These are phyloP conservation scores for Cryptococcus sp. DNA, from an alignment of 1,284 basidiomycete genomes.

Conservation along the genomic window DNA sequence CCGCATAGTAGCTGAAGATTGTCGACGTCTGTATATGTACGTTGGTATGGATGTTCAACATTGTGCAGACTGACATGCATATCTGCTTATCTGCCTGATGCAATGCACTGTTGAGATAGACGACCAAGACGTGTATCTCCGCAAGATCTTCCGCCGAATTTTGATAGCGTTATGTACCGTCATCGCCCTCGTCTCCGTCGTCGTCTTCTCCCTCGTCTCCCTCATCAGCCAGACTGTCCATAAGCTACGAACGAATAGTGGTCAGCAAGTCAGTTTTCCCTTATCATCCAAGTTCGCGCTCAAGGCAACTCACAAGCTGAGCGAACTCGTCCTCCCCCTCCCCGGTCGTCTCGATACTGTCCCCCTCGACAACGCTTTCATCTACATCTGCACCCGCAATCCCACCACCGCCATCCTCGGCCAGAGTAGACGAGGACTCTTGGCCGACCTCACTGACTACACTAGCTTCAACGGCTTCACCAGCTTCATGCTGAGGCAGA, in stretches of 20 bases:
- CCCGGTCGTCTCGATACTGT: slow-evolving; percentile 8
- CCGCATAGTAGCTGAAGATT: not conserved
- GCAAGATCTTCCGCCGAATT: too few species aligned
- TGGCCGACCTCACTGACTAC: not conserved
- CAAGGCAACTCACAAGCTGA: slow-evolving; percentile 28
- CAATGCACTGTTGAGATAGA: too few species aligned
- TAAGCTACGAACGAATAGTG: slow-evolving; percentile 2
- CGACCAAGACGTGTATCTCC: too few species aligned
- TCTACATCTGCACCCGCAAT: slow-evolving; percentile 2
- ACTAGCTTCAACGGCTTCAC: not conserved
- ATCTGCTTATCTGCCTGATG: too few species aligned
- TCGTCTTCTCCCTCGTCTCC: slow-evolving; percentile 3
- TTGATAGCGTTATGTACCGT: too few species aligned
- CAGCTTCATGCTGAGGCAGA: not conserved
- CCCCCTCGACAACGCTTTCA: not conserved
- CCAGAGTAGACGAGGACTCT: not conserved
- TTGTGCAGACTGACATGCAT: too few species aligned
- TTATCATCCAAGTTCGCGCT: not conserved
- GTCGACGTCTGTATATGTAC: too few species aligned
- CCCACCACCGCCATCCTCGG: not conserved
- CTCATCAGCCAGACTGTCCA: slow-evolving; percentile 13
- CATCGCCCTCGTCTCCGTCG: not conserved
- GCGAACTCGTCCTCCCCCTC: slow-evolving; percentile 47
- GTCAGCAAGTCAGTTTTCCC: not conserved
- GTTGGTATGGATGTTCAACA: too few species aligned